Base-by-base conservation (phyloP, 305 asterid species). In the Vinca major region DNA sequence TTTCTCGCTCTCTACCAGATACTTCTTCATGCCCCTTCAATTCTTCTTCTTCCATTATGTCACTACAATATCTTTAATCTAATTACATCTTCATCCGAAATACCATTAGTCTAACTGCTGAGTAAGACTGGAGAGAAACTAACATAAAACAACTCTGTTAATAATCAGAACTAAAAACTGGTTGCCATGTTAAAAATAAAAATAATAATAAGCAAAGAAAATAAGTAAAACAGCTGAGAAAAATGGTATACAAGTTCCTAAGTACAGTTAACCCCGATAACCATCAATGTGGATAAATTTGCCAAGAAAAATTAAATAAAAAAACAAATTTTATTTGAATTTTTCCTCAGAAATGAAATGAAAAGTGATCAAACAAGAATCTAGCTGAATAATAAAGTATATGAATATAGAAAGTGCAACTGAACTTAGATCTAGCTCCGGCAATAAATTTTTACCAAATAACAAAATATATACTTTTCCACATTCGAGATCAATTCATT, bases 41-140 rank as follows among this genome's bases (percentile, higher is more conserved):
- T 78, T 82, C 80, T 69, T 69, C 90, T 68, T 81, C 91, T 76
- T 85, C 90, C 91, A 85, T 89, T 74, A 66, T 64, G 67, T 64
- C 67, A 69, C 57, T 54, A 61, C 17, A 17, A 16, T 39, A 16
- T 33, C 68, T 49, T 54, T 66, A 49, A 49, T 66, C 73, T 74
- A 66, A 60, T 41, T 64, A 54, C 74, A 47, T 74, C 77, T 62
- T 68, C 79, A 54, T 70, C 71, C n/a, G 37, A 66, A 62, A 40
- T 50, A 73, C 68, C 14, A 1, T 67, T 19, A 62, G 14, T 49
- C 48, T 5, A 66, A 39, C 72, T 73, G 56, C 7, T 52, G 3
- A 41, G 13, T 37, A 69, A 58, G 13, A n/a, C 8, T 62, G 45
- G 45, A 7, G 2, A 6, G 12, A 26, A 43, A 5, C 16, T 5